These are phyloP conservation scores for Amborella trichopoda DNA, from an alignment of 164 flowering plant species.

Conservation along the genomic window DNA sequence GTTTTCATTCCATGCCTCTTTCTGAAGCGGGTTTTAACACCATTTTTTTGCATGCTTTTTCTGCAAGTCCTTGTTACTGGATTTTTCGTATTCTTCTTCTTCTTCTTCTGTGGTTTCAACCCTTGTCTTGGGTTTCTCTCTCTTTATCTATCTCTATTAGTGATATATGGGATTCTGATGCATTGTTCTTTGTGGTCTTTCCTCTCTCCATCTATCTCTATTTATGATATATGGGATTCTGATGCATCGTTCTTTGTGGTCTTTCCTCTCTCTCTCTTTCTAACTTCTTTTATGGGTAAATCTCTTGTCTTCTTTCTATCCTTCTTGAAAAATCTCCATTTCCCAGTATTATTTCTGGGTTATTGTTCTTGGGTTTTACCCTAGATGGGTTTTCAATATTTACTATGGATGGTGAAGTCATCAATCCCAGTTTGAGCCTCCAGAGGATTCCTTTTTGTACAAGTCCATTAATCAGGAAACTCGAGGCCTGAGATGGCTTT, in stretches of 20 bases:
- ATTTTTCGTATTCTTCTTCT: too few species aligned
- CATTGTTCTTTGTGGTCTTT: background rate
- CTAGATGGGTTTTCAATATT: background rate
- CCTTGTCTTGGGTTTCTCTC: too few species aligned
- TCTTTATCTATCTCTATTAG: too few species aligned
- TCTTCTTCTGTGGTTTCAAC: too few species aligned
- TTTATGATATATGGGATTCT: background rate
- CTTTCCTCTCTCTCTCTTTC: background rate
- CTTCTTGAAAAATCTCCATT: background rate
- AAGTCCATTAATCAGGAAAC: background rate
- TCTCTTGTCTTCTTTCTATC: conserved; percentile 1
- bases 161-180: background rate
- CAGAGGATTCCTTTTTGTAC: background rate
- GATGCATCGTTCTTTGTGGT: background rate
- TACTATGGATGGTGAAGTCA: background rate
- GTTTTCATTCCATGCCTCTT: background rate
- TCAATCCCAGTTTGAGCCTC: conserved; percentile 15
- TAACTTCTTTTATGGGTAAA: background rate
- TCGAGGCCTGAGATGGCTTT: conserved; percentile 4
- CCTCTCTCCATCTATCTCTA: too few species aligned
- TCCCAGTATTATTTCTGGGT: background rate
- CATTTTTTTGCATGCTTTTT: too few species aligned
- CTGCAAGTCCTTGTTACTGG: too few species aligned
- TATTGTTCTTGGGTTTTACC: conserved; percentile 7
- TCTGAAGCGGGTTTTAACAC: background rate